Conservation (phyloP, 2,329 filamentous ascomycete species). For the Aspergillus jensenii region DNA sequence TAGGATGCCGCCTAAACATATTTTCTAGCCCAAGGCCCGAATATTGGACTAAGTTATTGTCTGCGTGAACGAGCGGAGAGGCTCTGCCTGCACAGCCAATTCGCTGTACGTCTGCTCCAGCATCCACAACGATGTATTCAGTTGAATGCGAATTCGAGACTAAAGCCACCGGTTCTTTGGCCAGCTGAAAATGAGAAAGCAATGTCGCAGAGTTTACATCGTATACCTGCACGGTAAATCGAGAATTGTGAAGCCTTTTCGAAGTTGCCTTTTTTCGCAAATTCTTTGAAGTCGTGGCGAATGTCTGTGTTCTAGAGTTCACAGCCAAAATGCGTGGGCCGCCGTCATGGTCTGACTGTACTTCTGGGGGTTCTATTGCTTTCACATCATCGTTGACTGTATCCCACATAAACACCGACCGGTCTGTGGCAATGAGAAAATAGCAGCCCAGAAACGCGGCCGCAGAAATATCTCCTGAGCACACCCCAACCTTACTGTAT, state of each 20-base stretch:
- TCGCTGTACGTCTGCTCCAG: conserved; percentile 68
- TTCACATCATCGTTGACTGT: conserved; percentile 74
- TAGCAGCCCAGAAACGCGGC: conserved; percentile 71
- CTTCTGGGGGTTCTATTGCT: conserved; percentile 61
- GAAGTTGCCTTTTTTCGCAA: conserved; percentile 16
- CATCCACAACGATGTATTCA: conserved; percentile 75
- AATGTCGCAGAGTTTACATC: conserved; percentile 60
- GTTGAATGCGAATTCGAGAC: conserved; percentile 63
- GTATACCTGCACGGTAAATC: conserved; percentile 63
- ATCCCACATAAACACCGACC: conserved; percentile 73
- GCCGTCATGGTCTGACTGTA: conserved; percentile 6
- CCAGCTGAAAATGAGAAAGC: conserved; percentile 56
- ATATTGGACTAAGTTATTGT: conserved; percentile 24
- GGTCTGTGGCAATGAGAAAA: conserved; percentile 72
- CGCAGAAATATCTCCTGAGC: conserved; percentile 64
- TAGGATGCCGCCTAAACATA: conserved; percentile 30
- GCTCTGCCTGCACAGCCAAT: conserved; percentile 28
- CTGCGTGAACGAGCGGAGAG: conserved; percentile 23
- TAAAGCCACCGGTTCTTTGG: conserved; percentile 64
- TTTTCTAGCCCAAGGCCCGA: conserved; percentile 33
- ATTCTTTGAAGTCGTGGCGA: conserved; percentile 59
- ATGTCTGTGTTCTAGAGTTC: conserved; percentile 63
- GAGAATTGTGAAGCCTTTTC: conserved; percentile 47
- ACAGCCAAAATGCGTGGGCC: conserved; percentile 58
- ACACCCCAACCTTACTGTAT: conserved; percentile 66